Evolutionary conservation across 345 rosid species (phyloP).

Genomic region (Aethionema arabicum): DNA sequence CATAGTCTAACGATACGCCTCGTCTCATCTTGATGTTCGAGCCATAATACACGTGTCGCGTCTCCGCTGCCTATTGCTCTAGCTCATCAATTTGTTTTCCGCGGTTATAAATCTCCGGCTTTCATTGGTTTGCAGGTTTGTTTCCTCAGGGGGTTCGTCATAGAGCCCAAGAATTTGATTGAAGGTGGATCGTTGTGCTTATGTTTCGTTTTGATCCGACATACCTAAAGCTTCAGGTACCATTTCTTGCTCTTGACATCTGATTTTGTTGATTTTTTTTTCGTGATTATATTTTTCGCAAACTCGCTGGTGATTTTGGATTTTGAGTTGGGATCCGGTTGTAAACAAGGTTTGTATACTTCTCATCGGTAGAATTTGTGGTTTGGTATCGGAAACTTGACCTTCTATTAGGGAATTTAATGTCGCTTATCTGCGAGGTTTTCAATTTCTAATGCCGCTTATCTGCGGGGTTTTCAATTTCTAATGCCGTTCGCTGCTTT

Average conservation of each 20-base stretch:
- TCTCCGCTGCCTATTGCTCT: slow-evolving; percentile 13
- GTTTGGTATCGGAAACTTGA: slow-evolving; percentile 9
- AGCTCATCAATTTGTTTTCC: slow-evolving; percentile 15
- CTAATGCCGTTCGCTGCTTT: neutral
- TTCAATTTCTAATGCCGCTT: neutral
- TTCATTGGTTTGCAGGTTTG: neutral
- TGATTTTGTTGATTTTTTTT: neutral
- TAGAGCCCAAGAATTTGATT: slow-evolving; percentile 19
- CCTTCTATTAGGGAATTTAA: neutral
- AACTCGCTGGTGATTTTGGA: slow-evolving; percentile 3
- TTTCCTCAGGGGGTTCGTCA: slow-evolving; percentile 22
- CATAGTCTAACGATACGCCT: slow-evolving; percentile 14
- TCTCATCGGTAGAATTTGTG: neutral
- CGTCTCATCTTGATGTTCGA: slow-evolving; percentile 17
- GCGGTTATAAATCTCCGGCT: slow-evolving; percentile 9
- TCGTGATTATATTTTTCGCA: slow-evolving; percentile 19
- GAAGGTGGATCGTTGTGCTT: slow-evolving; percentile 16
- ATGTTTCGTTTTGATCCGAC: slow-evolving; percentile 40
- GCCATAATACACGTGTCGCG: slow-evolving; percentile 33
- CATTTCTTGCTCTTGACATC: neutral
- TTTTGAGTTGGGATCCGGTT: slow-evolving; percentile 20
- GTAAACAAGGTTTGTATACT: neutral
- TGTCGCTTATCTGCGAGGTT: neutral
- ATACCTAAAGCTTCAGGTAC: slow-evolving; percentile 36
- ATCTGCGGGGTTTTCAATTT: slow-evolving; percentile 13